Evolutionary conservation across 495 filamentous ascomycete genomes (phyloP).

Genomic region (Filosporella fistucella): DNA sequence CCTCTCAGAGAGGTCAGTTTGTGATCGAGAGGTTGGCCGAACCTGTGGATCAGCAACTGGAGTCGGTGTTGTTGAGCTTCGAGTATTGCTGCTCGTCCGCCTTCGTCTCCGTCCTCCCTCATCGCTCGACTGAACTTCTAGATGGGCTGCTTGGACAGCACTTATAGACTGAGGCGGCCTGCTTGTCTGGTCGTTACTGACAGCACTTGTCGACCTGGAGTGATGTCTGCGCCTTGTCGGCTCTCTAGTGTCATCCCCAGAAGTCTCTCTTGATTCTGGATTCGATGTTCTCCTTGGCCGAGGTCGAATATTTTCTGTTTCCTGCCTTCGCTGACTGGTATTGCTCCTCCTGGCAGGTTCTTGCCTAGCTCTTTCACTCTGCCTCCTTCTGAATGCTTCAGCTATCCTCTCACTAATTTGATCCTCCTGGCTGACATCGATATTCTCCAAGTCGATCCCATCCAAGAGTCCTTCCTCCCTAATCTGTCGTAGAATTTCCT

Average conservation of each 20-base stretch:
- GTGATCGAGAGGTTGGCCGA: constrained; percentile 46
- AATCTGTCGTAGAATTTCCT: constrained; percentile 85
- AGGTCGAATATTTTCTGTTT: too few species aligned
- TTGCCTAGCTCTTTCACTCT: constrained; percentile 42
- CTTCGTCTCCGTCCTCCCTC: constrained; percentile 34
- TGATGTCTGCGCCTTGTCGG: constrained; percentile 26
- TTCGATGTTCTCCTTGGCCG: too few species aligned
- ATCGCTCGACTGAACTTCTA: constrained; percentile 38
- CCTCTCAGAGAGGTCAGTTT: constrained; percentile 53
- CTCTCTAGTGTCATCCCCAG: constrained; percentile 13
- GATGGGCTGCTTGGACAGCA: constrained; percentile 25
- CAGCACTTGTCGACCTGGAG: constrained; percentile 31
- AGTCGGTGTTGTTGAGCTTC: constrained; percentile 39
- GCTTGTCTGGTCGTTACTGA: constrained; percentile 19
- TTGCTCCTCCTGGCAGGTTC: constrained; percentile 36
- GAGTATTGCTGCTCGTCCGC: constrained; percentile 33
- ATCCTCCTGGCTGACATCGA: constrained; percentile 73
- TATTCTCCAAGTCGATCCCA: constrained; percentile 76
- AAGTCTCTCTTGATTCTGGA: constrained; percentile 14
- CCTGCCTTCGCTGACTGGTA: constrained; percentile 5
- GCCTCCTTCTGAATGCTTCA: constrained; percentile 73
- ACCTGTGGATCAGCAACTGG: constrained; percentile 32
- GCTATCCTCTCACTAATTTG: constrained; percentile 86
- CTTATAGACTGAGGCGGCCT: constrained; percentile 38
- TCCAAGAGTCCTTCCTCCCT: constrained; percentile 83